A percentile compares a stretch with the other conserved stretches of the same genome.
phyloP scores from a whole-genome alignment of 352 stramenopile genomes.

The Pseudoperonospora humuli region DNA sequence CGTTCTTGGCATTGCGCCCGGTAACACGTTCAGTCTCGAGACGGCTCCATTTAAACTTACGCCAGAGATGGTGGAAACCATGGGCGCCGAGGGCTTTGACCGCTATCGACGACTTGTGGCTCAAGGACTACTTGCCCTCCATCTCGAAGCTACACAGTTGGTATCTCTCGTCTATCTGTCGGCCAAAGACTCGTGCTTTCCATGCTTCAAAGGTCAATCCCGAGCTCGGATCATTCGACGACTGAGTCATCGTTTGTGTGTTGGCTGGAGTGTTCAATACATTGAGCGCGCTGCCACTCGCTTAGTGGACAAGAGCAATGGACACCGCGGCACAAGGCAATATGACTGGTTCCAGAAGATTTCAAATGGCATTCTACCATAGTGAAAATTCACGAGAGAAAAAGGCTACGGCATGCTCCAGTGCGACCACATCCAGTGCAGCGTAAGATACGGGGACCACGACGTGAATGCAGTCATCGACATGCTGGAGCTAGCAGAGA shows the following conservation, averaged over 20 bases:
- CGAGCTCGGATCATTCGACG: conserved; percentile 36
- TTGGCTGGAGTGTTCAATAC: conserved; percentile 42
- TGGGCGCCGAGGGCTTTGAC: conserved; percentile 82
- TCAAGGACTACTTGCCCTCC: conserved; percentile 91
- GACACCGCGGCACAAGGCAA: conserved; percentile 69
- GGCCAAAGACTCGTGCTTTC: conserved; percentile 88
- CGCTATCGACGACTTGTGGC: conserved; percentile 89
- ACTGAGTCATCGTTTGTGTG: conserved; percentile 49
- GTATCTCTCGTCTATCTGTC: conserved; percentile 88
- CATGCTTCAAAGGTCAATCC: conserved; percentile 79
- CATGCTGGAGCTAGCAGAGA: too few relatives aligned
- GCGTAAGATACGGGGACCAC: background rate
- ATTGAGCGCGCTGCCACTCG: conserved; percentile 43
- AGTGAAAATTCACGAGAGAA: background rate
- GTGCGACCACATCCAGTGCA: background rate
- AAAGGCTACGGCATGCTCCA: too few relatives aligned
- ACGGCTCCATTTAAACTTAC: conserved; percentile 97
- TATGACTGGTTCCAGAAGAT: conserved; percentile 87
- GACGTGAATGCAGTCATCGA: too few relatives aligned
- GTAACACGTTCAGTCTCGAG: conserved; percentile 95
- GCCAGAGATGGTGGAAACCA: conserved; percentile 94
- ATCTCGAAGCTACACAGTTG: conserved; percentile 89
- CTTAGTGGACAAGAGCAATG: conserved; percentile 70
- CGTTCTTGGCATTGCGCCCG: conserved; percentile 94
- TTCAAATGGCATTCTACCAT: conserved; percentile 74